Base-by-base conservation (phyloP, 2,329 filamentous ascomycete species). In the Alternaria arborescens region DNA sequence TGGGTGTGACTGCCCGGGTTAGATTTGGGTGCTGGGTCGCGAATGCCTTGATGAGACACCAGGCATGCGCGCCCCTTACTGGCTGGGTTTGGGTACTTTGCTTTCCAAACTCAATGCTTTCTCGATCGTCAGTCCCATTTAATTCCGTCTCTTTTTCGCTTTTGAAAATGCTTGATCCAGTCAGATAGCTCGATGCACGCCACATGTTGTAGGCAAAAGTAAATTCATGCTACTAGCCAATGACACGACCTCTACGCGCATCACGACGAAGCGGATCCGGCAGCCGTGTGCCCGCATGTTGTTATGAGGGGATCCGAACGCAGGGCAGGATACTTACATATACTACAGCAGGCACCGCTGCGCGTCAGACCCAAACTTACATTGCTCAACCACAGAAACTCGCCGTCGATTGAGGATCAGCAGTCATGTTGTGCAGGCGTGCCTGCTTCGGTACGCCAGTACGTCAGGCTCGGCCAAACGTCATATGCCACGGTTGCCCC, bases 401-500 rank as follows among this genome's bases (percentile, higher is more conserved):
- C 46, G 32, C 46, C 32, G 32, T 36, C 46, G 8, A 50, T 50
- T 22, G 34, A 18, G 8, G 16, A 36, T 50, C 46, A 50, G 20
- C 22, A 41, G 36, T 11, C 48, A 28, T 52, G 48, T 40, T 24
- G 48, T 40, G 48, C 48, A 41, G 38, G 18, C 18, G 18, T 41
- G 18, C 1, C 18, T 22, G 5, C 48, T 22, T 52, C n/a, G 22
- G 24, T 12, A 40, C 50, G 22, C 51, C 24, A 44, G 32, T 46
- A 32, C 18, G 41, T 48, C 55, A 18, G 30, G 24, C 43, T 38
- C 51, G 53, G 48, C 46, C 38, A 55, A 26, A 59, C 55, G 62
- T 62, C 64, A 57, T 67, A 41, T 52, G 58, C 34, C 36, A 47
- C 53, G n/a, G 40, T n/a, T 55, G 41, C 65, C 62, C 62, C 60